phyloP scores from a whole-genome alignment of 2,329 filamentous ascomycete species.

The Tolypocladium guangdongense region DNA sequence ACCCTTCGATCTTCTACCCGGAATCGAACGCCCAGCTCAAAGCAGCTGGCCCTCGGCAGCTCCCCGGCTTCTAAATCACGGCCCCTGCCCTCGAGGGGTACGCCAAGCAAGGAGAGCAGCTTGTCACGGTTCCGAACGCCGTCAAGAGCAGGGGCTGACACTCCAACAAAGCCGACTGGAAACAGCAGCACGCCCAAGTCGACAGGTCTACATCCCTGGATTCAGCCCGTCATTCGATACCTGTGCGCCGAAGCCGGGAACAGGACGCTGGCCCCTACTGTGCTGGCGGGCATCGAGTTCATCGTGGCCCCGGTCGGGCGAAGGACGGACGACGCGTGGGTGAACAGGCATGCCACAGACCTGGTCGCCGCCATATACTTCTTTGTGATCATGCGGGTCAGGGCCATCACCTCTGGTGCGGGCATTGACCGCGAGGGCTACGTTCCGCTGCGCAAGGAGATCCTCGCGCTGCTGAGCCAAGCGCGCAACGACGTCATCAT shows the following conservation, averaged over 20 bases:
- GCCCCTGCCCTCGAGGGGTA: conserved; percentile 27
- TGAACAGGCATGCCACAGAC: conserved; percentile 35
- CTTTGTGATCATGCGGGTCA: conserved; percentile 43
- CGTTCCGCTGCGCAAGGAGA: conserved; percentile 31
- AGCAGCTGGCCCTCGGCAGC: conserved; percentile 14
- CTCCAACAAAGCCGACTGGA: conserved; percentile 32
- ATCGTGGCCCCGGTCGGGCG: conserved; percentile 33
- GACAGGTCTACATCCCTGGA: conserved; percentile 49
- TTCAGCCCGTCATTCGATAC: conserved; percentile 55
- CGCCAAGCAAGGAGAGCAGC: conserved; percentile 35
- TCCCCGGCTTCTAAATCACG: conserved; percentile 17
- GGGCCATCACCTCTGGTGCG: conserved; percentile 26
- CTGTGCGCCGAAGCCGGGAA: conserved; percentile 51
- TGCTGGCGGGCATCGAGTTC: conserved; percentile 62
- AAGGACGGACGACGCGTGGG: conserved; percentile 36
- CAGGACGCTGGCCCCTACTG: conserved; percentile 54
- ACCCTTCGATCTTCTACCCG: conserved; percentile 18
- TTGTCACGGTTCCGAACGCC: conserved; percentile 32
- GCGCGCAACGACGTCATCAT: conserved; percentile 30
- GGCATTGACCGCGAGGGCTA: conserved; percentile 33
- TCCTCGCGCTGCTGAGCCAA: conserved; percentile 29
- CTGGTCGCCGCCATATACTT: conserved; percentile 51
- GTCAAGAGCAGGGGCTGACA: conserved; percentile 15
- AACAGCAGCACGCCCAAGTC: conserved; percentile 14
- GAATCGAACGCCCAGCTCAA: conserved; percentile 21